These are phyloP conservation scores for Emergomyces orientalis DNA, from an alignment of 2,329 filamentous ascomycete species.

Conservation along the genomic window DNA sequence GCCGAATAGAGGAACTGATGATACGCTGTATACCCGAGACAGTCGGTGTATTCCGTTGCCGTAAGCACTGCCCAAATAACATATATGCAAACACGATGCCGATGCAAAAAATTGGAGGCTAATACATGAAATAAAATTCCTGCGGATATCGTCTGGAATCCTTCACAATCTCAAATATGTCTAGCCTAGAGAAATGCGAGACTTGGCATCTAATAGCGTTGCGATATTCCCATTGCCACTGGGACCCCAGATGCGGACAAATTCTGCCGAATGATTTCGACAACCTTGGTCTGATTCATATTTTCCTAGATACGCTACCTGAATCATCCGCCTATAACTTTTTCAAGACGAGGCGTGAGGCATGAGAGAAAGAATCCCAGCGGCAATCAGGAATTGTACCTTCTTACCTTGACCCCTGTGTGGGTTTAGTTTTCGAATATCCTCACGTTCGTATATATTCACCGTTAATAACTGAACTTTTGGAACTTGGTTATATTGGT, in stretches of 20 bases:
- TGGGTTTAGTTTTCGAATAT: neutral
- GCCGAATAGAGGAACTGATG: neutral
- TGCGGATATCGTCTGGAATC: neutral
- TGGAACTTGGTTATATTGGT: neutral
- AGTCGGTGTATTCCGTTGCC: neutral
- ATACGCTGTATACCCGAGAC: neutral
- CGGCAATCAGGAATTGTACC: neutral
- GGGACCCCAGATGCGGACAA: neutral
- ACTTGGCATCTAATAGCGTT: neutral
- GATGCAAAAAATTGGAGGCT: neutral
- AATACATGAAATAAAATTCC: neutral
- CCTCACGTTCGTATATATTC: neutral
- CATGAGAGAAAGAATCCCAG: neutral
- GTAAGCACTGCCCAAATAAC: neutral
- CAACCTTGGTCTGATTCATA: neutral
- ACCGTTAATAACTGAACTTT: neutral
- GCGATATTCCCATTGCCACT: neutral
- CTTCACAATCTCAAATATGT: neutral
- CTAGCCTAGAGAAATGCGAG: neutral
- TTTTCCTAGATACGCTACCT: neutral
- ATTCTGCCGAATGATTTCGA: neutral
- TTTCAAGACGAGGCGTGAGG: neutral
- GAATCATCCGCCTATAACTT: neutral
- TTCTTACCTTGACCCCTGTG: neutral
- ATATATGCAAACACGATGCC: neutral